Percentiles rank a stretch among this genome's conserved stretches.
Evolutionary conservation across 2,329 filamentous ascomycete genomes (phyloP).

Genomic region (Stachybotrys elegans): DNA sequence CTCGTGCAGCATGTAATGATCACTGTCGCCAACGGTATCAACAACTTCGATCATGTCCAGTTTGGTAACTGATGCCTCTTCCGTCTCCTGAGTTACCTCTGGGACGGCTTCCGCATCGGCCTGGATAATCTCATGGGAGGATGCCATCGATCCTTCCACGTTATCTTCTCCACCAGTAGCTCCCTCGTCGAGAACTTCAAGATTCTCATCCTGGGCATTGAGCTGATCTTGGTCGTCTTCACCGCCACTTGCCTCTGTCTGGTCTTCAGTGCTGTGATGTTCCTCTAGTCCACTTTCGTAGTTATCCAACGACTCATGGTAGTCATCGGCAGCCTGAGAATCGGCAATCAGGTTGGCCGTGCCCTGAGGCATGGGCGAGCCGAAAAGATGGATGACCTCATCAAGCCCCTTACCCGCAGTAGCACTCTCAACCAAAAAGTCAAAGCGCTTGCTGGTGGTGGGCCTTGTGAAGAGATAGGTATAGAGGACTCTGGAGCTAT

Average conservation of each 20-base stretch:
- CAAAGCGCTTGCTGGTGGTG: conserved; percentile 31
- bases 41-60: no score
- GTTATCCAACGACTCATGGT: conserved; percentile 17
- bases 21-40: no score
- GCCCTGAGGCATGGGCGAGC: conserved; percentile 17
- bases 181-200: not conserved
- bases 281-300: conserved; percentile 19
- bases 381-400: conserved; percentile 34
- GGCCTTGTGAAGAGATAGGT: conserved; percentile 36
- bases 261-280: conserved; percentile 4
- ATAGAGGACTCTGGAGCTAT: conserved; percentile 32
- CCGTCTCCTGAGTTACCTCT: no score
- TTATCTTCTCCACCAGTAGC: not conserved
- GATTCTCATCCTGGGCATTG: not conserved
- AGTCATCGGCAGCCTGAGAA: conserved; percentile 11
- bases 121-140: no score
- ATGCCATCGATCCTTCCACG: no score
- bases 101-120: no score
- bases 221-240: conserved; percentile 13
- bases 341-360: conserved; percentile 10
- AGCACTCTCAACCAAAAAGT: conserved; percentile 35
- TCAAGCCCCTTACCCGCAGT: conserved; percentile 34
- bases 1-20: no score
- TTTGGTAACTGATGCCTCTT: no score
- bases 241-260: conserved; percentile 1